Percentiles rank a stretch among this genome's conserved stretches.
Conservation (phyloP, 257 asterid species). For the Salvia splendens region DNA sequence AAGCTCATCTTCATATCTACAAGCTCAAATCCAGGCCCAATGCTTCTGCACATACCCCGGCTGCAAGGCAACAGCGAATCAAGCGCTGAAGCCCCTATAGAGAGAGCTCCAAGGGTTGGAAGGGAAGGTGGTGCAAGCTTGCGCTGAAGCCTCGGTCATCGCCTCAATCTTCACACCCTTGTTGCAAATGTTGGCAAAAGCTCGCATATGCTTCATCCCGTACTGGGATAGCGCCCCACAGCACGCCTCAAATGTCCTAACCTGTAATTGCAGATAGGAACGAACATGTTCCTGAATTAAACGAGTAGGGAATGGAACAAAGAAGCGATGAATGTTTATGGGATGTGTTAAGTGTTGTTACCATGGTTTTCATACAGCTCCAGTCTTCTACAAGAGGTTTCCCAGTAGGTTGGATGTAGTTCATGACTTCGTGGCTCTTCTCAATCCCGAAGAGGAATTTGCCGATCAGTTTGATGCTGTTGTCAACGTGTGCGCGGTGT, state of each 20-base stretch:
- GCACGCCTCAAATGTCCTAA: slow-evolving; percentile 66
- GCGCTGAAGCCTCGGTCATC: slow-evolving; percentile 83
- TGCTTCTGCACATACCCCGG: not conserved
- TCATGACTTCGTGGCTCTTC: slow-evolving; percentile 62
- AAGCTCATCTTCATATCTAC: slow-evolving; percentile 14
- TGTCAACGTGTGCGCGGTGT: slow-evolving; percentile 77
- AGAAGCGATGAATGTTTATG: not conserved
- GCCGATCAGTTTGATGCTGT: slow-evolving; percentile 66
- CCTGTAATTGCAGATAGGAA: slow-evolving; percentile 39
- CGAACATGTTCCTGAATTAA: not conserved
- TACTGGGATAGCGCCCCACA: slow-evolving; percentile 93
- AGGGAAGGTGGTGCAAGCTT: slow-evolving; percentile 74
- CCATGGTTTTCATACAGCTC: slow-evolving; percentile 88
- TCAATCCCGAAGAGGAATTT: slow-evolving; percentile 81
- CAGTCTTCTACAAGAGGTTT: slow-evolving; percentile 89
- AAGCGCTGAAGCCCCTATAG: slow-evolving; percentile 81
- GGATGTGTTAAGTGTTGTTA: slow-evolving; percentile 26
- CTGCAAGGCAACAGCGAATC: slow-evolving; percentile 28
- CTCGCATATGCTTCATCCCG: slow-evolving; percentile 97
- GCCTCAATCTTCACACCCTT: slow-evolving; percentile 63
- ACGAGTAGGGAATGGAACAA: not conserved
- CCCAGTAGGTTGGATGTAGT: slow-evolving; percentile 61
- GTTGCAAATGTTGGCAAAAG: slow-evolving; percentile 87
- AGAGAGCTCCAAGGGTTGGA: slow-evolving; percentile 83
- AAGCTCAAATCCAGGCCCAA: slow-evolving; percentile 15